Percentiles rank a stretch among this genome's conserved stretches.
Evolutionary conservation across 805 yeast genomes (phyloP).

Genomic region (Candida odintsovae): DNA sequence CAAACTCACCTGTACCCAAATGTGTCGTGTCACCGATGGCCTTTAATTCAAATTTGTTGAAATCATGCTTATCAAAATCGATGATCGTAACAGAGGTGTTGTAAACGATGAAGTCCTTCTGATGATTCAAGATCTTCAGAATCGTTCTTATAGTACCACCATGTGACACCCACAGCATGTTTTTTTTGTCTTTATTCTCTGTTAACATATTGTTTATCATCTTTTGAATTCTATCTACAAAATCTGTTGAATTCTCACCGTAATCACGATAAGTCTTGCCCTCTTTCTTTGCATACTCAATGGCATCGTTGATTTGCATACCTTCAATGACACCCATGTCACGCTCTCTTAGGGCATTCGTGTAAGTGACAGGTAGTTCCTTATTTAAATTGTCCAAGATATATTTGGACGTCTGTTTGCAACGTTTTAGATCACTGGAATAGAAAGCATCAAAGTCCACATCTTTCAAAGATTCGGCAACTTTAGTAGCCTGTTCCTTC

Average conservation of each 20-base stretch:
- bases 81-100: constrained; percentile 71
- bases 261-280: constrained; percentile 52
- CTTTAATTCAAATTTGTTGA: constrained; percentile 37
- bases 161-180: constrained; percentile 64
- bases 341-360: constrained; percentile 55
- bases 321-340: constrained; percentile 79
- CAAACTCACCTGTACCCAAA: constrained; percentile 48
- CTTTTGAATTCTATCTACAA: constrained; percentile 41
- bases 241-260: constrained; percentile 52
- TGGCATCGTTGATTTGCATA: constrained; percentile 62
- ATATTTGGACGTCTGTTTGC: constrained; percentile 50
- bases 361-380: constrained; percentile 28
- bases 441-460: constrained; percentile 28
- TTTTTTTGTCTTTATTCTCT: constrained; percentile 30
- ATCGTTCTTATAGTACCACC: constrained; percentile 75
- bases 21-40: constrained; percentile 65
- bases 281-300: constrained; percentile 39
- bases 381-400: constrained; percentile 26
- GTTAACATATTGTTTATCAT: constrained; percentile 42
- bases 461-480: constrained; percentile 39
- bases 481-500: constrained; percentile 46
- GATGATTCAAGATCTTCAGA: constrained; percentile 42
- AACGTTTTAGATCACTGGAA: constrained; percentile 43
- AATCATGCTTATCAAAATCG: constrained; percentile 41
- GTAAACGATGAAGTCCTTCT: constrained; percentile 51